Conservation (phyloP, 1,139 yeast genomes). For the Candida gigantensis region DNA sequence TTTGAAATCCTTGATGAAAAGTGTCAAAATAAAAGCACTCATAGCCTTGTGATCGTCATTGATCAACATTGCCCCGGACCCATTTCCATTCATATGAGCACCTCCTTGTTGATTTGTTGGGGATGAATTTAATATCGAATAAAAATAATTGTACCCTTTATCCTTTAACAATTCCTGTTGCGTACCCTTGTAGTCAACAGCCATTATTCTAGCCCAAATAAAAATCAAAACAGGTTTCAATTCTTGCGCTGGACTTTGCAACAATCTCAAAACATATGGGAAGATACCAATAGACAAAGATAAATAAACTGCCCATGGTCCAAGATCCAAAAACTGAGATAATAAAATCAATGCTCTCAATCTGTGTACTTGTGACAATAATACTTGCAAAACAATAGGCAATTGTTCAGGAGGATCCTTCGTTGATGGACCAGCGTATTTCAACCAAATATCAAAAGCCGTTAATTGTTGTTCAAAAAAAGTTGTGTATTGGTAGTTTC, state of each 20-base stretch:
- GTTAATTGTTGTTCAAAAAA: conserved; percentile 95
- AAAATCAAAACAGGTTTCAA: conserved; percentile 90
- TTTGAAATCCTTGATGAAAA: conserved; percentile 78
- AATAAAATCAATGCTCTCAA: conserved; percentile 82
- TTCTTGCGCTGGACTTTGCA: conserved; percentile 96
- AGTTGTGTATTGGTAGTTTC: conserved; percentile 79
- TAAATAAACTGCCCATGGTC: conserved; percentile 96
- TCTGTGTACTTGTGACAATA: conserved; percentile 91
- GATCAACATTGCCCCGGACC: conserved; percentile 29
- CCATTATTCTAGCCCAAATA: conserved; percentile 98
- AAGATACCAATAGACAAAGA: conserved; percentile 94
- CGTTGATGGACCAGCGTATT: conserved; percentile 77
- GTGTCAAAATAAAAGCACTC: conserved; percentile 87
- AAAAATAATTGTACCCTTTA: conserved; percentile 85
- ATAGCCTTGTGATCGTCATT: conserved; percentile 90
- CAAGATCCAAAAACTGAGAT: conserved; percentile 85
- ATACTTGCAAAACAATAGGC: conserved; percentile 90
- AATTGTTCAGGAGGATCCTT: conserved; percentile 92
- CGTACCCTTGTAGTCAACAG: conserved; percentile 86
- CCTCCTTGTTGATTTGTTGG: conserved; percentile 29
- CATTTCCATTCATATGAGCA: conserved; percentile 19
- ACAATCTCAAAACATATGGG: conserved; percentile 85
- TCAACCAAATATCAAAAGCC: conserved; percentile 95
- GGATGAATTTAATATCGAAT: conserved; percentile 59
- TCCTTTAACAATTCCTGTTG: conserved; percentile 92